Evolutionary conservation across 148 eudicot genomes (phyloP).

Genomic region (Chenopodium quinoa): DNA sequence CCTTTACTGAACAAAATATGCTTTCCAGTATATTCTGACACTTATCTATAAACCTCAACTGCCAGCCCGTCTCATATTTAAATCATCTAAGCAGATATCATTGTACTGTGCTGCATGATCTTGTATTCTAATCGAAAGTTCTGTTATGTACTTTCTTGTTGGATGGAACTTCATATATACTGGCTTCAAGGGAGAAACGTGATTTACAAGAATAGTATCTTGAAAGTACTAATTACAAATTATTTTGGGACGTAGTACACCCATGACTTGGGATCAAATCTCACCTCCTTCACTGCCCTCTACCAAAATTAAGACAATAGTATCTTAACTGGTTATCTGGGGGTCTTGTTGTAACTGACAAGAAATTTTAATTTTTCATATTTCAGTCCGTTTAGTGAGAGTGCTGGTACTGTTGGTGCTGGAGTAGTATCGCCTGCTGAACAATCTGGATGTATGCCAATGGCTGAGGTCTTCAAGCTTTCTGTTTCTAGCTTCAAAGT

Average conservation of each 20-base stretch:
- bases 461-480: constrained; percentile 73
- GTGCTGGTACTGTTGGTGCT: constrained; percentile 77
- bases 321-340: neutral
- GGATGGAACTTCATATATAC: neutral
- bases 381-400: constrained; percentile 81
- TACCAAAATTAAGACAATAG: neutral
- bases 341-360: neutral
- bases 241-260: neutral
- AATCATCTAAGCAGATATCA: neutral
- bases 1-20: too few species aligned
- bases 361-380: neutral
- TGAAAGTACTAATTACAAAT: too few species aligned
- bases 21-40: too few species aligned
- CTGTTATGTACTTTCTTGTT: neutral
- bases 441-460: constrained; percentile 62
- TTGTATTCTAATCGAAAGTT: neutral
- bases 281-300: neutral
- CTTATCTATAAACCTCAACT: neutral
- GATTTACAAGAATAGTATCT: too few species aligned
- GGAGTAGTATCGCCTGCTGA: constrained; percentile 74
- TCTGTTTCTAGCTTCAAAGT: constrained; percentile 77
- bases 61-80: neutral
- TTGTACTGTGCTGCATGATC: neutral
- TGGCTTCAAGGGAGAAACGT: neutral
- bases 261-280: too few species aligned